phyloP scores from a whole-genome alignment of 192 early-diverging fungal species.

The Coemansia sp. region DNA sequence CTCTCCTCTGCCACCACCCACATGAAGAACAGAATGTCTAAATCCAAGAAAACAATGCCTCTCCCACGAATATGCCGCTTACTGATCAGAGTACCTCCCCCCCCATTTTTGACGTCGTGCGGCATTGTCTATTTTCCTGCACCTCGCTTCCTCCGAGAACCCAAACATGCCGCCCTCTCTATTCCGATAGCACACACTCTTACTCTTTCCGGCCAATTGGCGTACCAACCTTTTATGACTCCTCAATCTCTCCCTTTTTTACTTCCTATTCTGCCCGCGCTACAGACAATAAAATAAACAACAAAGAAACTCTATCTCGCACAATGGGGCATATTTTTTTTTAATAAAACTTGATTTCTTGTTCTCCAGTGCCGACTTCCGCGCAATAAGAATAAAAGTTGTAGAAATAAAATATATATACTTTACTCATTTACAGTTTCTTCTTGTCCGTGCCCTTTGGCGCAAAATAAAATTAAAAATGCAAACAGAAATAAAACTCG shows the following conservation, averaged over 20 bases:
- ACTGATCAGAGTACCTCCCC: background rate
- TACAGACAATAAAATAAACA: background rate
- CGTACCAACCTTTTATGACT: background rate
- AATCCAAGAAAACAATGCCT: background rate
- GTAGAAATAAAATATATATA: background rate
- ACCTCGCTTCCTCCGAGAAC: background rate
- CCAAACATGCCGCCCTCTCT: background rate
- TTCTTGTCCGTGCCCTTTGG: background rate
- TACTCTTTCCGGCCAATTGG: background rate
- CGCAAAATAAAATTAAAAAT: background rate
- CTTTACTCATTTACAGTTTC: background rate
- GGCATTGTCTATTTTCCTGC: background rate
- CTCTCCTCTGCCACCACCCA: background rate
- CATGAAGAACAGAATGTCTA: background rate
- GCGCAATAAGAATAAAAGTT: background rate
- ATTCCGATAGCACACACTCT: background rate
- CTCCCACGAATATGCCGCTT: conserved; percentile 1
- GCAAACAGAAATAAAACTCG: background rate
- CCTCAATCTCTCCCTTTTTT: background rate
- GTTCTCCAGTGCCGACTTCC: background rate
- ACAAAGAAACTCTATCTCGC: background rate
- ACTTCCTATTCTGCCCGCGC: background rate
- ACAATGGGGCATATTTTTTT: background rate
- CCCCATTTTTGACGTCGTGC: background rate
- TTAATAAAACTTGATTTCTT: background rate